Base-by-base conservation (phyloP, 2,329 filamentous ascomycete species). In the Clonostachys byssicola region DNA sequence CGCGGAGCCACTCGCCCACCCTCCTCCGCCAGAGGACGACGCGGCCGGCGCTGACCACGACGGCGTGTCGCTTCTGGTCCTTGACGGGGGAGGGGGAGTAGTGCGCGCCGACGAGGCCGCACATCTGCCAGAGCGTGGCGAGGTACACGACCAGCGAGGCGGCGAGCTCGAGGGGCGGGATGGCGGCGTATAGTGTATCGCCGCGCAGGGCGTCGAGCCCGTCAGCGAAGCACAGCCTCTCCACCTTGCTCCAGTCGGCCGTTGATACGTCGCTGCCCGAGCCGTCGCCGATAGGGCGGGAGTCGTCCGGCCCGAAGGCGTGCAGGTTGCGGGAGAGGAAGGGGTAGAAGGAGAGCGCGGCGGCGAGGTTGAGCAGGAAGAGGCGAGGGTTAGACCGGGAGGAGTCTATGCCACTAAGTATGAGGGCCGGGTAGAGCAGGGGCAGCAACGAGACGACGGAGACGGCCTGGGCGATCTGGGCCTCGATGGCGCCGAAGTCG, bases 291-390 rank as follows among this genome's bases (percentile, higher is more conserved):
- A 57, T 52, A 1, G 42, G 47, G 6, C 47, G 44, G 8, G 43
- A 42, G 1, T 20, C 40, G 40, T 12, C 17, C 16, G n/a, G 14
- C 5, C 48, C 51, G 36, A 56, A 58, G 3, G 48, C 45, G 38
- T 57, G 51, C 2, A 61, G 51, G 12, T 56, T 58, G 40, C 52
- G 51, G 4, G 55, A 58, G 6, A 61, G 18, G 16, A 61, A 61
- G 0, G 55, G 54, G 20, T 57, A 57, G 33, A 58, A 59, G 1
- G 53, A 58, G 5, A 59, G 13, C 3, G 50, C 45, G 7, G 51
- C 39, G 4, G 45, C 49, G 12, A 45, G 34, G 23, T 38, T 45
- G 34, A 45, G 43, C 34, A 45, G 14, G 13, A 45, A 30, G 3
- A 45, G 16, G 17, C 43, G 43, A 18, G 17, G 16, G 34, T 45